Evolutionary conservation across 371 early-diverging fungal species (phyloP).

Genomic region (Apophysomyces sp.): DNA sequence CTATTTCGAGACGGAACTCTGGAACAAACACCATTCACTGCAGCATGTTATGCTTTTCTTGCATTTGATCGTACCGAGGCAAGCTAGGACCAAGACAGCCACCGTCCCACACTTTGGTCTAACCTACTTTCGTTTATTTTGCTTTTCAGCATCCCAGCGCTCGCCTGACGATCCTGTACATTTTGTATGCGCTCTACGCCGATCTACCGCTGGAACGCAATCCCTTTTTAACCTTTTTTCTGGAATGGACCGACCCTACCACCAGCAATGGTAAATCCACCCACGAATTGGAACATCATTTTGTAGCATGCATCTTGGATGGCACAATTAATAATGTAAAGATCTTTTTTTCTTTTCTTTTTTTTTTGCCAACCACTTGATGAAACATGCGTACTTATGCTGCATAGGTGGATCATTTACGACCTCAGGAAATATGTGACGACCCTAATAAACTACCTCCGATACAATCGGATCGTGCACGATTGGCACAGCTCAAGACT

Average conservation of each 20-base stretch:
- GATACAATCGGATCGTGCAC: conserved; percentile 2
- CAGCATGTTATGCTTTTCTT: conserved; percentile 17
- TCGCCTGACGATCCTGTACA: conserved; percentile 37
- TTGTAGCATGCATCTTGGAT: conserved; percentile 39
- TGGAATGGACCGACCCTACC: conserved; percentile 26
- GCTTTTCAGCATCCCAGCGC: conserved; percentile 5
- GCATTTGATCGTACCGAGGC: conserved; percentile 13
- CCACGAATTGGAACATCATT: conserved; percentile 26
- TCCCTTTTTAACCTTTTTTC: conserved; percentile 47
- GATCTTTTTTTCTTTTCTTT: neutral
- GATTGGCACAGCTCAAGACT: conserved; percentile 9
- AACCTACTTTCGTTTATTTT: neutral
- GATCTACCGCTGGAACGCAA: conserved; percentile 27
- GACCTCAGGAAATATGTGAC: conserved; percentile 22
- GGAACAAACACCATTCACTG: conserved; percentile 10
- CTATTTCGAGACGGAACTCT: conserved; percentile 8
- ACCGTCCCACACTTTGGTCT: conserved; percentile 9
- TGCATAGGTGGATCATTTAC: neutral
- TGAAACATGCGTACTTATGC: neutral
- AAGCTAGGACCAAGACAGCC: neutral
- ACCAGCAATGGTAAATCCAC: neutral
- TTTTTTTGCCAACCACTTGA: neutral
- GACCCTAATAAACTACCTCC: conserved; percentile 13
- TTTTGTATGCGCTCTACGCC: conserved; percentile 37
- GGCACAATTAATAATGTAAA: conserved; percentile 27